Evolutionary conservation across 306 rosid species (phyloP).

Genomic region (Casuarina glauca): DNA sequence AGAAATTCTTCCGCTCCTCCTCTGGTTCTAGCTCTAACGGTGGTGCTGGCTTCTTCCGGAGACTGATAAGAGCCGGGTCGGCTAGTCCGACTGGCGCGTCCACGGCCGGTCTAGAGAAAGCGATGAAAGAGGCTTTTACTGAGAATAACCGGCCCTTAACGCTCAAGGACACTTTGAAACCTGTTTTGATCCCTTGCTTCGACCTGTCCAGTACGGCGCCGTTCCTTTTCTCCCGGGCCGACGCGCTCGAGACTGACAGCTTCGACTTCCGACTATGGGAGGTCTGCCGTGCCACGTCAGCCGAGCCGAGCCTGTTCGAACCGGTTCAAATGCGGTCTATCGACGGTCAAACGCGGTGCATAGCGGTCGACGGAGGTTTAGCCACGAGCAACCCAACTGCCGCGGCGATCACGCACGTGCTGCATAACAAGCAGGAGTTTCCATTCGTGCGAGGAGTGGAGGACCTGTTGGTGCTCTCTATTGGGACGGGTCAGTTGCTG

Average conservation of each 20-base stretch:
- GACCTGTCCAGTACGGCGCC: conserved; percentile 94
- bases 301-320: conserved; percentile 76
- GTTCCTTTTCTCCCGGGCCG: conserved; percentile 93
- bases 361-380: conserved; percentile 87
- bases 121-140: conserved; percentile 71
- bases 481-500: conserved; percentile 77
- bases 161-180: conserved; percentile 85
- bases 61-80: conserved; percentile 36
- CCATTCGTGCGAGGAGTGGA: conserved; percentile 98
- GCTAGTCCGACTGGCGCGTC: conserved; percentile 33
- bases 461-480: conserved; percentile 83
- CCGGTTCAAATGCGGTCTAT: conserved; percentile 80
- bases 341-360: conserved; percentile 62
- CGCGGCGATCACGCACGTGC: conserved; percentile 97
- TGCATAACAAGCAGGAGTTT: conserved; percentile 95
- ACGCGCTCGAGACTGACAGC: conserved; percentile 90
- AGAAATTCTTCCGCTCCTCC: conserved; percentile 48
- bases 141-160: conserved; percentile 57
- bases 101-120: conserved; percentile 61
- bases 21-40: conserved; percentile 12
- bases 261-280: conserved; percentile 93
- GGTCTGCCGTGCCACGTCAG: conserved; percentile 92
- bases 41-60: conserved; percentile 41
- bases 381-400: conserved; percentile 92
- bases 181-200: conserved; percentile 88